phyloP scores from a whole-genome alignment of 73 alveolate genomes.

The Paramecium primaurelia region DNA sequence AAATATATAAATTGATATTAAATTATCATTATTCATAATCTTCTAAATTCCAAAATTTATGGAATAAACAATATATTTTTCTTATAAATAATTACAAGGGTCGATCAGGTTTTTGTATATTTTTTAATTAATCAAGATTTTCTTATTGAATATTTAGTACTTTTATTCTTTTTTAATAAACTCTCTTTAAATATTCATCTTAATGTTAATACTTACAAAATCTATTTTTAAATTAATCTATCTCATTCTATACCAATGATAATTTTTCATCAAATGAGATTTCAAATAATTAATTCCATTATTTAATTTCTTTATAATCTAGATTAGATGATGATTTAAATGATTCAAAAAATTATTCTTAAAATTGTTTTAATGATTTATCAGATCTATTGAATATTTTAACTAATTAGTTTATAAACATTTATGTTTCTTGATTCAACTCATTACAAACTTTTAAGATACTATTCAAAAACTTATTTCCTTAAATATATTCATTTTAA shows the following conservation, averaged over 20 bases:
- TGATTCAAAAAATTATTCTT: not conserved
- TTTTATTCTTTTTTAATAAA: not conserved
- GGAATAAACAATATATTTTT: not conserved
- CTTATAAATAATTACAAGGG: not conserved
- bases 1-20: too few relatives aligned
- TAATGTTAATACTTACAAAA: not conserved
- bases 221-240: not conserved
- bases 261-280: not conserved
- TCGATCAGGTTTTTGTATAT: not conserved
- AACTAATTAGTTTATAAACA: not conserved
- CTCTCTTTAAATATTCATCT: not conserved
- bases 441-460: not conserved
- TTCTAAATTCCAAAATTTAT: not conserved
- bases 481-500: too few relatives aligned
- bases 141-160: not conserved
- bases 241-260: not conserved
- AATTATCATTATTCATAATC: not conserved
- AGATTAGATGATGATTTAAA: not conserved
- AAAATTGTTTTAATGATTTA: not conserved
- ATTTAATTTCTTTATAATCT: not conserved
- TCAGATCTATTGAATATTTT: not conserved
- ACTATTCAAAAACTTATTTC: not conserved
- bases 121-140: not conserved
- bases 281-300: not conserved
- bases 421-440: not conserved